phyloP scores from a whole-genome alignment of 345 rosid species.

The Gossypium herbaceum region DNA sequence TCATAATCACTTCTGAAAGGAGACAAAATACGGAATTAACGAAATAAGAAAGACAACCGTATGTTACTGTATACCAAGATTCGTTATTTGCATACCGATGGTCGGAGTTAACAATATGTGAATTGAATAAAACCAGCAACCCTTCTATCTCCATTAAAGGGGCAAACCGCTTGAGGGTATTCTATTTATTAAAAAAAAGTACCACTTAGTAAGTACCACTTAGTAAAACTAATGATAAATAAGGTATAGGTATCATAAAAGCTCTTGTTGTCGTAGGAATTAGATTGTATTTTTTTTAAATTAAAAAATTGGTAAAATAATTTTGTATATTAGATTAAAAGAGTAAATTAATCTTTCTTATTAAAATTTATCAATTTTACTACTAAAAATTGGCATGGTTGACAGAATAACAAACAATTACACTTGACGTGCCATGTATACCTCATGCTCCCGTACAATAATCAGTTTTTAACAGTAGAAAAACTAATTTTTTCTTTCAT shows the following conservation, averaged over 20 bases:
- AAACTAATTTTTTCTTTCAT: too few relatives aligned
- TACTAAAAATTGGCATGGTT: too few relatives aligned
- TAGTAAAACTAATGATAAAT: too few relatives aligned
- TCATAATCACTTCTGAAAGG: slow-evolving; percentile 67
- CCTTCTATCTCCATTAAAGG: slow-evolving; percentile 66
- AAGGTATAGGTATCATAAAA: too few relatives aligned
- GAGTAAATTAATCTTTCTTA: too few relatives aligned
- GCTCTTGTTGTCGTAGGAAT: accelerated
- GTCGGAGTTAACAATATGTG: slow-evolving; percentile 62
- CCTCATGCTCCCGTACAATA: accelerated
- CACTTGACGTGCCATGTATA: too few relatives aligned
- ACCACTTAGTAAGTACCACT: slow-evolving; percentile 4
- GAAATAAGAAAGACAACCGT: slow-evolving; percentile 3
- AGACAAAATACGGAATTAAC: slow-evolving; percentile 1
- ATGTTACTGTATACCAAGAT: slow-evolving; percentile 8
- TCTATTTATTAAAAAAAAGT: slow-evolving; percentile 32
- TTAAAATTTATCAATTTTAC: too few relatives aligned
- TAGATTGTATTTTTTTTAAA: too few relatives aligned
- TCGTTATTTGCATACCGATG: slow-evolving; percentile 49
- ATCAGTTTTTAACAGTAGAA: accelerated
- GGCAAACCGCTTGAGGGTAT: slow-evolving; percentile 59
- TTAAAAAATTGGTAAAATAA: too few relatives aligned
- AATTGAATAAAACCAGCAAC: slow-evolving; percentile 41
- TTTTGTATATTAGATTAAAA: too few relatives aligned
- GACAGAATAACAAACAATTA: too few relatives aligned